Evolutionary conservation across 2,329 filamentous ascomycete species (phyloP).

Genomic region (Trichophyton simii): DNA sequence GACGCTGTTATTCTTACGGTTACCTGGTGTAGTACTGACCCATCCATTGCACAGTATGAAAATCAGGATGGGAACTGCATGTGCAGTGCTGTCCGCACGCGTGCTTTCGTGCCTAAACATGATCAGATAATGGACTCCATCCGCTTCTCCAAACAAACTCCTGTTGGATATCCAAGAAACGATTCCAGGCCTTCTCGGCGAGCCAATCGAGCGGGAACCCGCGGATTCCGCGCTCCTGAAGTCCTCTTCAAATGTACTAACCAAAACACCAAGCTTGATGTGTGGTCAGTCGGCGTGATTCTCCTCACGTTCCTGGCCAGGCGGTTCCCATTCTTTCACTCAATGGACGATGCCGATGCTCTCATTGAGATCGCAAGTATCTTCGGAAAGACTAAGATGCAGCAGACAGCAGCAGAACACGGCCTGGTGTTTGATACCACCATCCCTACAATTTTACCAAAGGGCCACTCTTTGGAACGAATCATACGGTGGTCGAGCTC

Average conservation of each 20-base stretch:
- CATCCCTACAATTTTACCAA: constrained; percentile 76
- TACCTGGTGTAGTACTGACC: neutral
- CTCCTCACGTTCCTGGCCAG: constrained; percentile 85
- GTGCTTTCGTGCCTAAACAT: too few species aligned
- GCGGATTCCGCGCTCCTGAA: constrained; percentile 91
- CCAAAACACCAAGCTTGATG: constrained; percentile 85
- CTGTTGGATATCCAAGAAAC: constrained; percentile 69
- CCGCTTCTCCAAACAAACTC: constrained; percentile 19
- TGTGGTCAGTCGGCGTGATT: constrained; percentile 97
- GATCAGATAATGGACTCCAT: neutral
- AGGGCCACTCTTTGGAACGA: constrained; percentile 79
- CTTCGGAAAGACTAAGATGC: constrained; percentile 78
- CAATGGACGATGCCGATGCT: constrained; percentile 92
- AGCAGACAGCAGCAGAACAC: constrained; percentile 65
- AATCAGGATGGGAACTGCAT: constrained; percentile 6
- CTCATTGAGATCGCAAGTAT: constrained; percentile 96
- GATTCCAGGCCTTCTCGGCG: constrained; percentile 78
- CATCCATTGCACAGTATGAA: constrained; percentile 37
- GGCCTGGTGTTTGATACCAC: constrained; percentile 86
- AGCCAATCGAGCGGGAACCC: constrained; percentile 86
- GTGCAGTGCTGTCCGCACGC: constrained; percentile 3
- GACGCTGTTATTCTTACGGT: neutral
- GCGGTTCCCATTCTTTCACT: constrained; percentile 97
- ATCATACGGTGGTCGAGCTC: constrained; percentile 93
- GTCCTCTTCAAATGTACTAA: constrained; percentile 95